Evolutionary conservation across 768 basidiomycete species (phyloP), one percentile per base, ranked within the genome.

Genomic region (Pleurotus giganteus): DNA sequence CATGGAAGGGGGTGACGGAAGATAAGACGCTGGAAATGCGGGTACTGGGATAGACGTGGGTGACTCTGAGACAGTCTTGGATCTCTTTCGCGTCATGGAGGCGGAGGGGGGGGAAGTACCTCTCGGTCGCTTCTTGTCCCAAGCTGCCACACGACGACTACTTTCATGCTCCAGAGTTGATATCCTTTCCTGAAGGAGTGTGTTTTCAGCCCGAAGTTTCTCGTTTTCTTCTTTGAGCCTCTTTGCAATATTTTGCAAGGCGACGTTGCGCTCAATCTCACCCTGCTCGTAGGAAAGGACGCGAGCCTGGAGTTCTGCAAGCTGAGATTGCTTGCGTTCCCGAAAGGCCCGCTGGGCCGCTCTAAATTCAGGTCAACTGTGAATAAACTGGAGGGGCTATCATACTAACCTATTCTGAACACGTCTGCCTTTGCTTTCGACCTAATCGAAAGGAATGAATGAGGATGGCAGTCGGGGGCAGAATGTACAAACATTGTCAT

Each of bases 341-440:
- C 92, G 82, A 70, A 94, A 94, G 11, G 92, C 91, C 32, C 92
- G 86, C 66, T 94, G 92, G 11, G 91, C 91, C 27, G 88, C 89
- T 65, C 92, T 92, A 61, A 13, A 37, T 47, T 47, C 54, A 53
- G 47, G 32, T 17, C 53, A 54, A 57, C 57, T 36, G n/a, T 11
- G 34, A 36, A 36, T 36, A 36, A 21, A 39, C 36, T 26, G 8
- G 50, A 19, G 13, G 53, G 31, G 36, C 45, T 51, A 39, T 17
- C 56, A 37, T 7, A 60, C 68, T 54, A 53, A 82, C 89, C 89
- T 83, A 61, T 91, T 91, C 69, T 91, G 90, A 55, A 88, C 80
- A 59, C 87, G 84, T 54, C 88, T 78, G 21, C 83, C 86, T 60
- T 83, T 86, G 23, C 70, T 66, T 55, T 88, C 85, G 44, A 71